phyloP scores from a whole-genome alignment of 2,329 filamentous ascomycete species.

The Talaromyces verruculosus region DNA sequence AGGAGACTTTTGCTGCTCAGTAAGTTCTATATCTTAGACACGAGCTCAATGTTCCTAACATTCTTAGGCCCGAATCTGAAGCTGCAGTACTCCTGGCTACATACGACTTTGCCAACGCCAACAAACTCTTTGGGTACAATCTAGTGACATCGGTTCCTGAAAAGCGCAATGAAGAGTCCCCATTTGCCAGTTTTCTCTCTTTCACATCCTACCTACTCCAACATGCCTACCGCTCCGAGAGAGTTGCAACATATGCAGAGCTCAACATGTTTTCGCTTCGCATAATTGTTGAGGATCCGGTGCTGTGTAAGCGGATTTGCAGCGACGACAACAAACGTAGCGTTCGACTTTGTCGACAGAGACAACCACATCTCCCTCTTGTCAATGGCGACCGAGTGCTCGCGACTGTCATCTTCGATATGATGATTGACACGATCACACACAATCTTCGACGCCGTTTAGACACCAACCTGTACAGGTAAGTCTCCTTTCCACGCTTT shows the following conservation, averaged over 20 bases:
- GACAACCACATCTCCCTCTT: constrained; percentile 78
- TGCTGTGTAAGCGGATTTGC: constrained; percentile 79
- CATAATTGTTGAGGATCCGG: constrained; percentile 80
- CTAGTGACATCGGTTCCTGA: constrained; percentile 66
- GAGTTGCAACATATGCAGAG: constrained; percentile 79
- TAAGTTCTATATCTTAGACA: constrained; percentile 50
- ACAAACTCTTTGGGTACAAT: constrained; percentile 91
- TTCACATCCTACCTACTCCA: constrained; percentile 90
- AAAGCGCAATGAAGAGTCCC: constrained; percentile 64
- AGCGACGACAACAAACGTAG: constrained; percentile 70
- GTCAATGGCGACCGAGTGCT: constrained; percentile 71
- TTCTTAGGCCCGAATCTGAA: constrained; percentile 69
- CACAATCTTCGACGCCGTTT: constrained; percentile 87
- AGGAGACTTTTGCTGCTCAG: constrained; percentile 76
- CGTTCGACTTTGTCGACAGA: constrained; percentile 84
- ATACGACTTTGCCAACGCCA: constrained; percentile 91
- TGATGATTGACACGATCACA: constrained; percentile 85
- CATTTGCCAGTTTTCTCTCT: constrained; percentile 80
- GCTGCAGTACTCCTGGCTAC: constrained; percentile 78
- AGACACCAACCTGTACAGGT: constrained; percentile 80
- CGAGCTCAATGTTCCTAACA: constrained; percentile 29
- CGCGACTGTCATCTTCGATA: constrained; percentile 75
- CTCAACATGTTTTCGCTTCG: constrained; percentile 82
- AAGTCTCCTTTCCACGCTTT: constrained; percentile 18
- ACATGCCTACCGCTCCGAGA: constrained; percentile 79